Evolutionary conservation across 768 basidiomycete genomes (phyloP).

Genomic region (Leccinum pellstonianum): DNA sequence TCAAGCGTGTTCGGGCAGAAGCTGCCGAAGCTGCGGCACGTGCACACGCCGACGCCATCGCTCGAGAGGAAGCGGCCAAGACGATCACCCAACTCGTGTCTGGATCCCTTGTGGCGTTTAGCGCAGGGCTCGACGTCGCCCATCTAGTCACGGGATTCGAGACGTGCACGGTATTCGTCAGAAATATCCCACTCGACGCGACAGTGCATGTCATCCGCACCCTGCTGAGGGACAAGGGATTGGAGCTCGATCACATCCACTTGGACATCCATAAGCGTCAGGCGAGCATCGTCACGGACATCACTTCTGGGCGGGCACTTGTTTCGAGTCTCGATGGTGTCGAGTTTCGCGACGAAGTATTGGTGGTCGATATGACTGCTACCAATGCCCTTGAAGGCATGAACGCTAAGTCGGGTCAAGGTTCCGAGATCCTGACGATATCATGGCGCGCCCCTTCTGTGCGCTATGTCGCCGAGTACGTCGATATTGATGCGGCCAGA

Average conservation of each 20-base stretch:
- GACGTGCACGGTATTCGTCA: constrained; percentile 46
- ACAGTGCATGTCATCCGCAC: constrained; percentile 39
- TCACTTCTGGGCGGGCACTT: constrained; percentile 41
- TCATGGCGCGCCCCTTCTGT: constrained; percentile 52
- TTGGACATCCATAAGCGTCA: constrained; percentile 36
- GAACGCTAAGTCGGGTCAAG: constrained; percentile 35
- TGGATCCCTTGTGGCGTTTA: constrained; percentile 48
- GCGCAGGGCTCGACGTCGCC: constrained; percentile 46
- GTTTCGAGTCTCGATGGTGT: constrained; percentile 46
- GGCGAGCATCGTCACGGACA: constrained; percentile 44
- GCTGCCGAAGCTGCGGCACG: constrained; percentile 18
- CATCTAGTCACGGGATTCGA: constrained; percentile 51
- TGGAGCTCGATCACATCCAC: constrained; percentile 35
- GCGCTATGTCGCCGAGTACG: constrained; percentile 46
- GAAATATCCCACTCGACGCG: constrained; percentile 43
- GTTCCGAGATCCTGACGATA: constrained; percentile 43
- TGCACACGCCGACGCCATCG: constrained; percentile 13
- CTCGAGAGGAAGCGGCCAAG: constrained; percentile 40
- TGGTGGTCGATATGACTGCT: constrained; percentile 44
- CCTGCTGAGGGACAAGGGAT: constrained; percentile 44
- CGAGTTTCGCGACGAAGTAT: constrained; percentile 43
- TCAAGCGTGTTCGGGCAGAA: constrained; percentile 4
- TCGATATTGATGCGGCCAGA: constrained; percentile 17
- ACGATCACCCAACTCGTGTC: constrained; percentile 43
- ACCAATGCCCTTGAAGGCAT: constrained; percentile 42